phyloP scores from a whole-genome alignment of 257 asterid species.

The Nemophila menziesii region DNA sequence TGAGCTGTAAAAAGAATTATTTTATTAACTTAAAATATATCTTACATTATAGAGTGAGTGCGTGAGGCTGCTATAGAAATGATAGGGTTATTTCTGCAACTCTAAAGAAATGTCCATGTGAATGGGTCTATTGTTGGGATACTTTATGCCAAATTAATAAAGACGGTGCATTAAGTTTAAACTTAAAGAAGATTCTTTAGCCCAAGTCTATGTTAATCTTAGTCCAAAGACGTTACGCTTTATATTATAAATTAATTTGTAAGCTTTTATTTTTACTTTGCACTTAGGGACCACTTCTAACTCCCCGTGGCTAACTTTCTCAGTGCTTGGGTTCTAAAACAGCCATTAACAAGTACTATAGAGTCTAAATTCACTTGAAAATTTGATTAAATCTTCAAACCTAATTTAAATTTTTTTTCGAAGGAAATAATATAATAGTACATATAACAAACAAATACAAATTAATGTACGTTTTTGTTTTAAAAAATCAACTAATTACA shows the following conservation, averaged over 20 bases:
- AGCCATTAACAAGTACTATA: constrained; percentile 5
- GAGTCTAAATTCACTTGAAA: too few species aligned
- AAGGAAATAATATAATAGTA: too few species aligned
- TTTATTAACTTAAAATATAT: constrained; percentile 5
- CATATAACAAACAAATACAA: too few species aligned
- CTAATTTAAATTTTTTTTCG: too few species aligned
- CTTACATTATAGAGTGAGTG: background rate
- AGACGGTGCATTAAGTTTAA: constrained; percentile 10
- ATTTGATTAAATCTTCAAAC: too few species aligned
- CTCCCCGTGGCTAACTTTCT: constrained; percentile 1
- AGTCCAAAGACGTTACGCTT: constrained; percentile 8
- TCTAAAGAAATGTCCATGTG: constrained; percentile 17
- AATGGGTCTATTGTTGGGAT: constrained; percentile 14
- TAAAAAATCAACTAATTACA: too few species aligned
- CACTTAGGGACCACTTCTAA: constrained; percentile 15
- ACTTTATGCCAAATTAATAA: constrained; percentile 19
- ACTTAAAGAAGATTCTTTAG: constrained; percentile 25
- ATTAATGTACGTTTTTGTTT: too few species aligned
- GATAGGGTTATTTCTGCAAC: constrained; percentile 4
- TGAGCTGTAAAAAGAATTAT: too few species aligned
- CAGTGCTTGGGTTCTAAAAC: background rate
- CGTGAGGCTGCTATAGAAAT: background rate
- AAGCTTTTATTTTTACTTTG: constrained; percentile 17
- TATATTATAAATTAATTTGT: constrained; percentile 7
- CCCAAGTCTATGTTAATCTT: constrained; percentile 15